Base-by-base conservation (phyloP, 352 stramenopile species). In the Elongisporangium prolatum region DNA sequence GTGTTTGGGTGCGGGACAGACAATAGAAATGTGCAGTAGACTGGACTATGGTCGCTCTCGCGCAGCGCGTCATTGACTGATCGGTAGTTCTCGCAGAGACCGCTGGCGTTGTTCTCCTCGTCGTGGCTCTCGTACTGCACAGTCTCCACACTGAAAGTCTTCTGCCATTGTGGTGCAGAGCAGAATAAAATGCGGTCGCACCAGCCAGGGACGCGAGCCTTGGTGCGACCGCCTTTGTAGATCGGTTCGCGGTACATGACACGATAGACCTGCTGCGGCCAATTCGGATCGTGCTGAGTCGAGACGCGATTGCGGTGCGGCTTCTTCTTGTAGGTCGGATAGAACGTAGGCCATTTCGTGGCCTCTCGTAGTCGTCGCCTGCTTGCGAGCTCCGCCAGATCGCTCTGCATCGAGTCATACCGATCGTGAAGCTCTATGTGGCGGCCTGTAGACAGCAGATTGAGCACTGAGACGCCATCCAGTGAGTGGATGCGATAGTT, bases 251-350 rank as follows among this genome's bases (percentile, higher is more conserved):
- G 76, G 59, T 77, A 88, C 14, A 59, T 57, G 0, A 75, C 69
- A 17, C 75, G 61, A 57, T 93, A 93, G 21, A 88, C 71, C 11
- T 71, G 64, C 49, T 71, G 53, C 9, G 73, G 70, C 85, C 82
- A 92, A 8, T 58, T 57, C 1, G 77, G 74, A 48, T 79, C 64
- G 50, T 21, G 18, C 18, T 62, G 62, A 16, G 59, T 70, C n/a
- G 52, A 48, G 20, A 56, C 65, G 17, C 56, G 56, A 9, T 60
- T 54, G 0, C 80, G 72, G 52, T 59, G 59, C 17, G 75, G 63
- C 50, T 81, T 67, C 52, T 91, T 91, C 61, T 90, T 90, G 72
- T 92, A 92, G 13, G 84, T 91, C 48, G 82, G 82, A 40, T 80
- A 86, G 64, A 92, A 92, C 24, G 84, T 80, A 0, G 74, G 75